phyloP scores from a whole-genome alignment of 345 rosid species.

The Linum tenue region DNA sequence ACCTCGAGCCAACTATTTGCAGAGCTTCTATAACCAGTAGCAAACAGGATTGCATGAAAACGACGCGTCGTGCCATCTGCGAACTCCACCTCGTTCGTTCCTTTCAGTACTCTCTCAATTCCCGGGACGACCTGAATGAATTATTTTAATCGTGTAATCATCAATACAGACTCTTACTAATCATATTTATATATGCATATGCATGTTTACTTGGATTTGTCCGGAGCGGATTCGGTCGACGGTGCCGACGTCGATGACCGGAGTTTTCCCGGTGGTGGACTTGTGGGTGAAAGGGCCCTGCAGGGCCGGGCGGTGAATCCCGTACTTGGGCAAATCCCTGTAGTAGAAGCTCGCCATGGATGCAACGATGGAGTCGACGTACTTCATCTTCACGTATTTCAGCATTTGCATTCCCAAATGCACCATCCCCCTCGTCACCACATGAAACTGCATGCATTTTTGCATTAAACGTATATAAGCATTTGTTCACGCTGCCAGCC shows the following conservation, averaged over 20 bases:
- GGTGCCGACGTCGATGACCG: conserved; percentile 21
- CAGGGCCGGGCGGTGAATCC: conserved; percentile 7
- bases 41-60: conserved; percentile 2
- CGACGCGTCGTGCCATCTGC: neutral
- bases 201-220: conserved; percentile 15
- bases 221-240: conserved; percentile 10
- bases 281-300: conserved; percentile 16
- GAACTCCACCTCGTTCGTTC: neutral
- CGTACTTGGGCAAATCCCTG: conserved; percentile 6
- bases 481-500: too few species aligned
- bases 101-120: neutral
- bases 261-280: conserved; percentile 10
- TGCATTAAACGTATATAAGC: too few species aligned
- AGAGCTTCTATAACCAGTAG: conserved; percentile 12
- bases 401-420: neutral
- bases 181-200: neutral
- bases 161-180: neutral
- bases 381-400: neutral
- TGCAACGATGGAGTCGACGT: neutral
- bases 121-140: neutral
- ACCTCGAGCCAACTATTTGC: conserved; percentile 12
- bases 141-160: neutral
- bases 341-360: neutral
- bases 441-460: neutral
- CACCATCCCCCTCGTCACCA: neutral